Base-by-base conservation (phyloP, 345 rosid genomes). In the Chamaenerion angustifolium region DNA sequence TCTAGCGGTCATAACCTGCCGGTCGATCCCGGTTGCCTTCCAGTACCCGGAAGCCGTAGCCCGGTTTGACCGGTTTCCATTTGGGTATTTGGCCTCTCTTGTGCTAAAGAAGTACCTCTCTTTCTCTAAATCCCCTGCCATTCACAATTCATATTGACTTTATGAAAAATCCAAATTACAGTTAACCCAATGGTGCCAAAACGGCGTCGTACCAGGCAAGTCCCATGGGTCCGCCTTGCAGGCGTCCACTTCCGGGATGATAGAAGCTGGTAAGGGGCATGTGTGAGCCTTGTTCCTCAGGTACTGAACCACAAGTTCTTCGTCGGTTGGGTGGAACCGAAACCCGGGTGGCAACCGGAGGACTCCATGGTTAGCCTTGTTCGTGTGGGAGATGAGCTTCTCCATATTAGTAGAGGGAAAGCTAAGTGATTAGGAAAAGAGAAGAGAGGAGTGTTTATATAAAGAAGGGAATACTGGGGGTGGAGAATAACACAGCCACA, bases 71-170 rank as follows among this genome's bases (percentile, higher is more conserved):
- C 75, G 62, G 52, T 70, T 79, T 45, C 82, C 78, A n/a, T 73
- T 79, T 12, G 62, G 67, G 54, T 79, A 78, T 64, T 79, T 82
- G 18, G 77, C 71, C 62, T 79, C 92, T 50, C 74, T 79, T 49
- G 51, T 70, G 69, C 82, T 74, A 68, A 90, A 90, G 64, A 77
- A 90, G 61, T 90, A 90, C 59, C 68, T 72, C 66, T 85, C 95
- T 48, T 77, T 69, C 77, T 68, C 79, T 51, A 44, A 35, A 31
- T 72, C 68, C 49, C 89, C 89, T 78, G 46, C 7, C 31, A 44
- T 10, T 37, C 16, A 42, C 19, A n/a, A 21, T 19, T 16, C n/a
- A n/a, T n/a, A n/a, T n/a, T n/a, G n/a, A n/a, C n/a, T n/a, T n/a
- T n/a, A n/a, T n/a, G n/a, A n/a, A n/a, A n/a, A n/a, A n/a, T n/a